phyloP scores from a whole-genome alignment of 225 moss, liverwort and hornwort species.

The Polytrichum commune region DNA sequence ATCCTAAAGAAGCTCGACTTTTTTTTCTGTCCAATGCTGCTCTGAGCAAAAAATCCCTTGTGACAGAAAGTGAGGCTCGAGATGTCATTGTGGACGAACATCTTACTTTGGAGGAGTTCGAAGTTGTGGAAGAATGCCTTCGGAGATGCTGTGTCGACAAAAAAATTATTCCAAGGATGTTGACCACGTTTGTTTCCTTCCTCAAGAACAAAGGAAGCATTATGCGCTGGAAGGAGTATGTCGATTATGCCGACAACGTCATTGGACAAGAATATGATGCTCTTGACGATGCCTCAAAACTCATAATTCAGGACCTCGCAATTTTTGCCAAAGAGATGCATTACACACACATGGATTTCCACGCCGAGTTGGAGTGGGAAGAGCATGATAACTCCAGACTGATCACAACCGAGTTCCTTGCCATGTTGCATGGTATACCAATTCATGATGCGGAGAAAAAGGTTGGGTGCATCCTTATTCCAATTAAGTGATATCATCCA shows the following conservation, averaged over 20 bases:
- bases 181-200: background rate
- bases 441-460: background rate
- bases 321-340: background rate
- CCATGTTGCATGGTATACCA: slow-evolving; percentile 1
- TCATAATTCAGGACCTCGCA: slow-evolving; percentile 14
- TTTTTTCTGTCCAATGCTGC: no score
- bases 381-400: background rate
- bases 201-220: background rate
- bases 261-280: slow-evolving; percentile 1
- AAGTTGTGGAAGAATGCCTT: no score
- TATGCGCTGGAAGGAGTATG: background rate
- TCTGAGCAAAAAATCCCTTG: no score
- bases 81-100: no score
- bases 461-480: background rate
- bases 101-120: no score
- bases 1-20: no score
- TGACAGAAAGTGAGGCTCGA: no score
- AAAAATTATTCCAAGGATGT: background rate
- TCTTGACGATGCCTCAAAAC: slow-evolving; percentile 6
- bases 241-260: background rate
- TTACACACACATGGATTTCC: slow-evolving; percentile 16
- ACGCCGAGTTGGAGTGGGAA: background rate
- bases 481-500: no score
- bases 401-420: background rate
- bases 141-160: no score